Conservation (phyloP, 2,329 filamentous ascomycete species). For the Fusarium ramigenum region DNA sequence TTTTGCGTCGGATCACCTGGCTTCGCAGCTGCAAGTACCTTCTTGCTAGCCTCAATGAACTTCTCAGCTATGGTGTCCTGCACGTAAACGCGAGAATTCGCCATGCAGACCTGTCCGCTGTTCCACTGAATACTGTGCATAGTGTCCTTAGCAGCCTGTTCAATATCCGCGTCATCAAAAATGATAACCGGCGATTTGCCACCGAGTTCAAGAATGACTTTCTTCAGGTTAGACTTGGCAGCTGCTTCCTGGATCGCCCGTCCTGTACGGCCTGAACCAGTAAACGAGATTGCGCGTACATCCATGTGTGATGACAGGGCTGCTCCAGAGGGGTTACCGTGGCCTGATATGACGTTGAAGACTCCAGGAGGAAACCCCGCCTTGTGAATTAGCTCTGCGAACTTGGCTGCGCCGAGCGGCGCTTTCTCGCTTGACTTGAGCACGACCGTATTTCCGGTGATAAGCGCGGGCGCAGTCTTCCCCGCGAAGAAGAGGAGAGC, state of each 20-base stretch:
- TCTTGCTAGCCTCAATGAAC: conserved; percentile 17
- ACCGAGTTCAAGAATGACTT: conserved; percentile 73
- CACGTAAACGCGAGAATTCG: conserved; percentile 67
- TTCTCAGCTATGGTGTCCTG: conserved; percentile 57
- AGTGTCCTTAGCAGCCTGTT: conserved; percentile 57
- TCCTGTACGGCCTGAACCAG: conserved; percentile 76
- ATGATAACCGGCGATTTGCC: conserved; percentile 73
- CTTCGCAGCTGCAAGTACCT: neutral
- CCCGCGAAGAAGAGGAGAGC: conserved; percentile 56
- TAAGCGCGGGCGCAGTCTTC: conserved; percentile 47
- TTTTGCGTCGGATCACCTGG: conserved; percentile 1
- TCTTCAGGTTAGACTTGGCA: conserved; percentile 69
- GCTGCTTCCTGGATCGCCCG: conserved; percentile 78
- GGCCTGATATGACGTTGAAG: conserved; percentile 77
- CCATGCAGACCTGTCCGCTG: conserved; percentile 69
- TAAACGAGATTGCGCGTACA: conserved; percentile 80
- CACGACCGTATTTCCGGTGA: conserved; percentile 33
- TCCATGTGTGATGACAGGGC: conserved; percentile 73
- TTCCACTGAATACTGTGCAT: conserved; percentile 59
- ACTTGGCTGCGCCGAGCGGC: conserved; percentile 26
- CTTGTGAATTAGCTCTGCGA: conserved; percentile 68
- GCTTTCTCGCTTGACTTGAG: conserved; percentile 36
- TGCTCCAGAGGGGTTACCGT: conserved; percentile 72
- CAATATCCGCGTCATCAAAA: conserved; percentile 62
- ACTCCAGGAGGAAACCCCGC: conserved; percentile 81